phyloP scores from a whole-genome alignment of 1,284 basidiomycete genomes.

The Vanrija sp. region DNA sequence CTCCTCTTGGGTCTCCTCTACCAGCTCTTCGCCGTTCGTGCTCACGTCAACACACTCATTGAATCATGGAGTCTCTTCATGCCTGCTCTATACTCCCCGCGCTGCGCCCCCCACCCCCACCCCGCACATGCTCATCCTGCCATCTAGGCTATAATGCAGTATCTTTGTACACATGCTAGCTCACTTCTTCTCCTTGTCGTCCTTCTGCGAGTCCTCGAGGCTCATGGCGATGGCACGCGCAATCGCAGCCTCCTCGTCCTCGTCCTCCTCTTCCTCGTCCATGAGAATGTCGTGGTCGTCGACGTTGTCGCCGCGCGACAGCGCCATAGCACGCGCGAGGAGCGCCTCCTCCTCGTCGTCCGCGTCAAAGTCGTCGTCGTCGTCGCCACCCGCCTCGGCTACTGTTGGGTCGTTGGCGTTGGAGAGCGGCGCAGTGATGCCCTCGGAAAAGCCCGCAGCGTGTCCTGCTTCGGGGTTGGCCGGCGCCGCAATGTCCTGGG shows the following conservation, averaged over 20 bases:
- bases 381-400: constrained; percentile 24
- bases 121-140: no score
- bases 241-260: constrained; percentile 59
- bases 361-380: constrained; percentile 19
- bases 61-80: no score
- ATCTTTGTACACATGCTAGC: constrained; percentile 3
- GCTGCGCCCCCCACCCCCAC: no score
- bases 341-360: constrained; percentile 43
- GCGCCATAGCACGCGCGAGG: constrained; percentile 40
- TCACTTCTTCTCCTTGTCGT: constrained; percentile 25
- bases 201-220: constrained; percentile 48
- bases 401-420: constrained; percentile 25
- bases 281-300: constrained; percentile 41
- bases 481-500: constrained; percentile 6
- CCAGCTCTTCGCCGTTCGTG: no score
- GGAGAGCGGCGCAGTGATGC: constrained; percentile 23
- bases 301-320: constrained; percentile 33
- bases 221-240: constrained; percentile 62
- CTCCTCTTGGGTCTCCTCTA: no score
- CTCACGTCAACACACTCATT: no score
- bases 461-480: constrained; percentile 12
- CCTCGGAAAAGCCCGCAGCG: constrained; percentile 14
- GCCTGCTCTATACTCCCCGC: no score
- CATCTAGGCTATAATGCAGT: background rate
- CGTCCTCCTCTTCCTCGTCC: constrained; percentile 41